These are phyloP conservation scores for Basipetospora chlamydospora DNA, from an alignment of 2,329 filamentous ascomycete genomes.

Conservation along the genomic window DNA sequence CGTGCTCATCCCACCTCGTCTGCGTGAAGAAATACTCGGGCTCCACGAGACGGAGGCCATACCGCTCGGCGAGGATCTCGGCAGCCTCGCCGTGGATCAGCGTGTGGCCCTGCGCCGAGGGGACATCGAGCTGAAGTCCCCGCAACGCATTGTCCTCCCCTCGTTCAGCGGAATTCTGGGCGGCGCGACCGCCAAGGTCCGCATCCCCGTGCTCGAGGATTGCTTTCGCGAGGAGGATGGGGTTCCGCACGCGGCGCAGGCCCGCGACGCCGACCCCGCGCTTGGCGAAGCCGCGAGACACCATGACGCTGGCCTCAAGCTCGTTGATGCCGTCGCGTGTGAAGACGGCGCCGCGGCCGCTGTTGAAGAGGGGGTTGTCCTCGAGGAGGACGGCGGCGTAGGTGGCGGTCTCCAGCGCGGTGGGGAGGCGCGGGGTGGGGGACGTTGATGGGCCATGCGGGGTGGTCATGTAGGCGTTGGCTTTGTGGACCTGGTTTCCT, in stretches of 20 bases:
- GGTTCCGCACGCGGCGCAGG: conserved; percentile 61
- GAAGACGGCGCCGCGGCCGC: conserved; percentile 72
- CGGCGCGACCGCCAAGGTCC: conserved; percentile 31
- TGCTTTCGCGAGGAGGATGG: conserved; percentile 57
- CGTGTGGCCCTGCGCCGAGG: conserved; percentile 52
- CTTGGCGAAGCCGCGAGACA: conserved; percentile 57
- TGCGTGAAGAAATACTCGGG: conserved; percentile 67
- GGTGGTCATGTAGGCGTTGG: conserved; percentile 32
- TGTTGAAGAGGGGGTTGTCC: conserved; percentile 72
- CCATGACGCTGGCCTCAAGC: conserved; percentile 79
- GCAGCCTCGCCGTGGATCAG: conserved; percentile 54
- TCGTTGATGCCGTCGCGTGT: conserved; percentile 71
- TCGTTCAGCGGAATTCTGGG: conserved; percentile 14
- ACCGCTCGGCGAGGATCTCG: conserved; percentile 51
- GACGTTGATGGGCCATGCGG: conserved; percentile 7
- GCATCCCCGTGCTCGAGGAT: conserved; percentile 54
- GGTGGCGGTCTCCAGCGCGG: conserved; percentile 59
- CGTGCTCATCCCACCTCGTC: conserved; percentile 65
- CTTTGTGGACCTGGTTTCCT: conserved; percentile 27
- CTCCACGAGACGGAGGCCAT: conserved; percentile 57
- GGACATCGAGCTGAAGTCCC: conserved; percentile 28
- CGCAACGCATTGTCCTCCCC: too few species aligned
- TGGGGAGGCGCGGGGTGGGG: conserved; percentile 19
- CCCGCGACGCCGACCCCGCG: conserved; percentile 66
- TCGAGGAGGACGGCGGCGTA: conserved; percentile 65